Base-by-base conservation (phyloP, 208 protist species). In the Leishmania tropica region DNA sequence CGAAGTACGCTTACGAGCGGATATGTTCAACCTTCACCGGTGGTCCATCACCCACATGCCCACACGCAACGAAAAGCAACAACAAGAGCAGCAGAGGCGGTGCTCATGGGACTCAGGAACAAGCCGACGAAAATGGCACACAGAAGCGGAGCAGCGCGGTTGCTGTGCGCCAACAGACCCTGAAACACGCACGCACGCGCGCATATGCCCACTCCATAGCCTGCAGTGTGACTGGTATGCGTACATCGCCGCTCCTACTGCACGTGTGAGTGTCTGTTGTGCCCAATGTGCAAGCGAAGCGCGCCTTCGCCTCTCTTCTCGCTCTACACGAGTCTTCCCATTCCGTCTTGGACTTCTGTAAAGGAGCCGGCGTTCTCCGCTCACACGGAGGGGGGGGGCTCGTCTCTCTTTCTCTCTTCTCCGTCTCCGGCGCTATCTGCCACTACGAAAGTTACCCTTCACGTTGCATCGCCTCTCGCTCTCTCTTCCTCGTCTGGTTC, bases 341-440 rank as follows among this genome's bases (percentile, higher is more conserved):
- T 64, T 11, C 58, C 28, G 58, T 31, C 58, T 31, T 31, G 13
- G 11, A 64, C 28, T 64, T 11, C 6, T 28, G 54, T 24, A 64
- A n/a, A 64, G 58, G 28, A 11, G 21, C 10, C 19, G 28, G 7
- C 31, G 58, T 64, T 28, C 58, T 64, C 58, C 15, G 58, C 11
- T 64, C 28, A 64, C 58, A 64, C 58, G 8, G 58, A 64, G 51
- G 51, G 21, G 24, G 35, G 54, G 51, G 35, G 31, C 74, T 78
- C 8, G 13, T 53, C n/a, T 62, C 21, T 64, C 47, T 58, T 21
- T 77, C 47, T 78, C 48, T 78, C 48, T 78, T 42, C 68, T 78
- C 10, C 58, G n/a, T 31, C 58, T 15, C 58, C 28, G 58, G 58
- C 6, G 28, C 28, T 2, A 64, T 24, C 21, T 10, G 28, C 58